Base-by-base conservation (phyloP, 345 rosid species). In the Syzygium aqueum region DNA sequence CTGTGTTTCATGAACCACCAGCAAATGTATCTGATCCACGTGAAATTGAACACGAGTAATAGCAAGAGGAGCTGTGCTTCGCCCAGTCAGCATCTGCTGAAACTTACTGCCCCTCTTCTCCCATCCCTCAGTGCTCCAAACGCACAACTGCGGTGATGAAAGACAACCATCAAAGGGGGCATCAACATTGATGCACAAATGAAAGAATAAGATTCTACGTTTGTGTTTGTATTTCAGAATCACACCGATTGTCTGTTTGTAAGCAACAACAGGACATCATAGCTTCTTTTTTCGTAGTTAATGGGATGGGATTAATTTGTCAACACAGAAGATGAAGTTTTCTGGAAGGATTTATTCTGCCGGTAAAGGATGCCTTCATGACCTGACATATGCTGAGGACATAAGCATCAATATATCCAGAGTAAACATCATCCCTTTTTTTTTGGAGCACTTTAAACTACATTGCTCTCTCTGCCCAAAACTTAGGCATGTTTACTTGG, bases 61-160 rank as follows among this genome's bases (percentile, higher is more conserved):
- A 40, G 96, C 92, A 82, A 91, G 89, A 84, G 94, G 89, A 77
- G 98, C 85, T 78, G 92, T 88, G 10, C 89, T 77, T 85, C 91
- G 91, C 57, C 96, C 94, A 59, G 84, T 21, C 8, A 95, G 96
- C 82, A 89, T 89, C 87, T 89, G 94, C 92, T 95, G 88, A 90
- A 89, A 86, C 85, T 91, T 94, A 80, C 92, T 91, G 12, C 92
- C 57, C 89, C 92, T 96, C 93, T 92, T 94, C 91, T 90, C 94
- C 99, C 99, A 96, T 84, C 91, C 94, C 91, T 91, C 95, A 19
- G 93, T 94, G 91, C 90, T 95, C 99, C 99, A 96, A 84, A 95
- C 94, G 87, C 99, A 96, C 78, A 96, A 86, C 99, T 95, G 90
- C 33, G 84, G 84, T 37, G 21, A 85, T 61, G 65, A 84, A 51